Percentiles rank a stretch among this genome's conserved stretches.
phyloP scores from a whole-genome alignment of 176 grass and related monocot species.

The Leersia perrieri region DNA sequence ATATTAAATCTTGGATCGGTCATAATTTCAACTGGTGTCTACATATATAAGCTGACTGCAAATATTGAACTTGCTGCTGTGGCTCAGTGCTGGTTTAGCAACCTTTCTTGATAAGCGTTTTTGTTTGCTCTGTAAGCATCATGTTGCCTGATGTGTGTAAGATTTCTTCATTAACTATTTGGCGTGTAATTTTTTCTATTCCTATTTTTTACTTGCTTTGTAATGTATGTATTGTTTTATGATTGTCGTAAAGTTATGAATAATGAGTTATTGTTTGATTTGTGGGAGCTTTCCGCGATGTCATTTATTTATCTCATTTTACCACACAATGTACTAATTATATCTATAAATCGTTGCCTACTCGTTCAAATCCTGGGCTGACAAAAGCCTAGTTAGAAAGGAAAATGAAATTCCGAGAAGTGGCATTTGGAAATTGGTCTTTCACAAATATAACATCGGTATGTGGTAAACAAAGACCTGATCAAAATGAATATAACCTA shows the following conservation, averaged over 20 bases:
- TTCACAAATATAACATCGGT: no score
- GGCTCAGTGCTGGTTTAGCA: neutral
- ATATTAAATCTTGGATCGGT: neutral
- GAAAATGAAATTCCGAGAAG: no score
- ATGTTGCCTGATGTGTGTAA: neutral
- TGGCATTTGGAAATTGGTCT: no score
- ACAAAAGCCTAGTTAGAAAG: no score
- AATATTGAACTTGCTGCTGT: neutral
- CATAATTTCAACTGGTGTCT: neutral
- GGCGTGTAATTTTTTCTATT: neutral
- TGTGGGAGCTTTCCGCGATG: no score
- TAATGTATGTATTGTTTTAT: neutral
- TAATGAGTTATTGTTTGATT: neutral
- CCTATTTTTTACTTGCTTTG: neutral
- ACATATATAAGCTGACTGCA: neutral
- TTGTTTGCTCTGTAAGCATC: neutral
- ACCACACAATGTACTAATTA: no score
- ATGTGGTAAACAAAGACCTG: no score
- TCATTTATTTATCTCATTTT: no score
- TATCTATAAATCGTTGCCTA: no score
- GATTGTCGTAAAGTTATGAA: neutral
- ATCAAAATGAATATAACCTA: no score
- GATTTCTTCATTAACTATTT: neutral
- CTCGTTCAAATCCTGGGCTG: no score
- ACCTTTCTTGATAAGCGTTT: neutral